These are phyloP conservation scores for Diutina scorzettiae DNA, from an alignment of 1,139 yeast genomes.

Conservation along the genomic window DNA sequence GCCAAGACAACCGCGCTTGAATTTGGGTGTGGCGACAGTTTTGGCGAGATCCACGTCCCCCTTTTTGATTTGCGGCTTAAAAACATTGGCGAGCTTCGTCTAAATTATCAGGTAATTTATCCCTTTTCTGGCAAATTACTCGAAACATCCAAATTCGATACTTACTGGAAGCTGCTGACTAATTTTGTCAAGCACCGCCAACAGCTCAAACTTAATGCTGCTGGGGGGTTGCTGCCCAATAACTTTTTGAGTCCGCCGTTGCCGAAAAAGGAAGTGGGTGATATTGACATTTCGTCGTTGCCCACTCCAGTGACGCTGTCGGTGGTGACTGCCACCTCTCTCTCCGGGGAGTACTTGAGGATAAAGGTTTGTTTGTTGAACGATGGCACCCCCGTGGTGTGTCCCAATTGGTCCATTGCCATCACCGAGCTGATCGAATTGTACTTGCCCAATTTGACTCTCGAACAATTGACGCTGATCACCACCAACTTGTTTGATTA, in stretches of 20 bases:
- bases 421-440: constrained; percentile 46
- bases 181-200: constrained; percentile 24
- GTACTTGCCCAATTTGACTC: constrained; percentile 30
- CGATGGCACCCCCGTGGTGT: constrained; percentile 80
- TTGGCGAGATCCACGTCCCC: constrained; percentile 50
- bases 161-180: constrained; percentile 89
- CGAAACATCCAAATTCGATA: constrained; percentile 87
- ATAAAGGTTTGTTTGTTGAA: constrained; percentile 59
- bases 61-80: constrained; percentile 72
- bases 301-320: constrained; percentile 23
- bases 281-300: neutral
- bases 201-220: constrained; percentile 23
- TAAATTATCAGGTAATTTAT: constrained; percentile 71
- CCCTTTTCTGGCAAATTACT: constrained; percentile 83
- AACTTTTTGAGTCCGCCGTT: constrained; percentile 24
- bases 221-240: constrained; percentile 33
- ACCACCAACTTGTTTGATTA: constrained; percentile 34
- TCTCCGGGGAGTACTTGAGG: constrained; percentile 69
- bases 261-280: neutral
- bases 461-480: constrained; percentile 30
- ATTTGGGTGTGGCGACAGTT: constrained; percentile 34
- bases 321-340: constrained; percentile 84
- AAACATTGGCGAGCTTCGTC: constrained; percentile 69
- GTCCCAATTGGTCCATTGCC: constrained; percentile 58
- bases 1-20: constrained; percentile 77